phyloP scores from a whole-genome alignment of 352 stramenopile genomes.

The Phytopythium ostracodes region DNA sequence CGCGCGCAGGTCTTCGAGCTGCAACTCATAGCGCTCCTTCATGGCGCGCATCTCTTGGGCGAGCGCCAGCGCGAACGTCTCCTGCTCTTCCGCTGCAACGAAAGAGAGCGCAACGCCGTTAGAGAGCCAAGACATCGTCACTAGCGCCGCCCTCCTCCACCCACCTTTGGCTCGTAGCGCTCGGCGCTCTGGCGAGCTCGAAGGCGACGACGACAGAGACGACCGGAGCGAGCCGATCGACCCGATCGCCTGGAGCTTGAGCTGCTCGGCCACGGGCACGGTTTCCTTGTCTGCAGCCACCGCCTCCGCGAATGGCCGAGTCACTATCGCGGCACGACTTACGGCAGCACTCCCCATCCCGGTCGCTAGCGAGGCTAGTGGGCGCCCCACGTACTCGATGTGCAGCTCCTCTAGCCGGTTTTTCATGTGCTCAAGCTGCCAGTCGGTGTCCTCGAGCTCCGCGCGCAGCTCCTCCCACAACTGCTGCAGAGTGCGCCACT shows the following conservation, averaged over 20 bases:
- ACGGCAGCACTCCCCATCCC: conserved; percentile 3
- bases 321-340: neutral
- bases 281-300: conserved; percentile 56
- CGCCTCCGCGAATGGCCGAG: conserved; percentile 59
- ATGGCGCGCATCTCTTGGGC: conserved; percentile 65
- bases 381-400: conserved; percentile 19
- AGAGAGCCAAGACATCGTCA: neutral
- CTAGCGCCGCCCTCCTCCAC: neutral
- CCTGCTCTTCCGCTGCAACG: conserved; percentile 51
- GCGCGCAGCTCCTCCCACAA: conserved; percentile 45
- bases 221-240: conserved; percentile 17
- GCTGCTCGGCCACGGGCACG: conserved; percentile 45
- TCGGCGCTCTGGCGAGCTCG: conserved; percentile 17
- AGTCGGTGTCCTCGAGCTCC: conserved; percentile 52
- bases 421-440: conserved; percentile 60
- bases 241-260: conserved; percentile 23
- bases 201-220: conserved; percentile 2
- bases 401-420: conserved; percentile 47
- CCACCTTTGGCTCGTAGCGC: conserved; percentile 20
- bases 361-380: neutral
- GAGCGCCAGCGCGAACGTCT: conserved; percentile 69
- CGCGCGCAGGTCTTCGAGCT: conserved; percentile 59
- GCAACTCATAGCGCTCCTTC: conserved; percentile 59
- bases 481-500: conserved; percentile 35
- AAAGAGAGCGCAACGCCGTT: conserved; percentile 12